Evolutionary conservation across 2,329 filamentous ascomycete genomes (phyloP).

Genomic region (Colletotrichum tamarilloi): DNA sequence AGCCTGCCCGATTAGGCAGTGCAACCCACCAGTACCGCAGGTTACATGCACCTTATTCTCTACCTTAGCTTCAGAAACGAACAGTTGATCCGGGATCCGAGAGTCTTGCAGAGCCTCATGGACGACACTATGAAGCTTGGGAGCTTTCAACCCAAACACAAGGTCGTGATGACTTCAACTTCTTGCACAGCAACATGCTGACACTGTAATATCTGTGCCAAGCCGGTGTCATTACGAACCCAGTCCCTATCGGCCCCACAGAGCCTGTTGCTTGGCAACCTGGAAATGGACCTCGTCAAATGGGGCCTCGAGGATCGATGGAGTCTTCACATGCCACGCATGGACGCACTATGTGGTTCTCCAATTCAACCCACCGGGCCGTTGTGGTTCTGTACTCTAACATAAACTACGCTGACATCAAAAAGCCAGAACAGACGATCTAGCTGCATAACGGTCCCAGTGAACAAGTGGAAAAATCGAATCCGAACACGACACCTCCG

Average conservation of each 20-base stretch:
- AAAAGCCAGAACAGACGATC: neutral
- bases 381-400: neutral
- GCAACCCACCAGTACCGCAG: neutral
- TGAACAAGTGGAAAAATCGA: neutral
- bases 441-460: too few relatives aligned
- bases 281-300: neutral
- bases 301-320: neutral
- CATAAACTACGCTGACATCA: neutral
- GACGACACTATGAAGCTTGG: neutral
- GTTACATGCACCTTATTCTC: neutral
- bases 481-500: neutral
- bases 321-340: slow-evolving; percentile 11
- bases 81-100: neutral
- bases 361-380: neutral
- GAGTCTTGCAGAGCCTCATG: neutral
- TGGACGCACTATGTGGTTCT: too few relatives aligned
- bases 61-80: neutral
- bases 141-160: neutral
- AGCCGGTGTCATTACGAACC: neutral
- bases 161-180: neutral
- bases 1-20: neutral
- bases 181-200: neutral
- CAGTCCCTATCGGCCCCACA: neutral
- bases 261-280: neutral
- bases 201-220: neutral